phyloP scores from a whole-genome alignment of 768 basidiomycete genomes.

The Flagelloscypha sp. region DNA sequence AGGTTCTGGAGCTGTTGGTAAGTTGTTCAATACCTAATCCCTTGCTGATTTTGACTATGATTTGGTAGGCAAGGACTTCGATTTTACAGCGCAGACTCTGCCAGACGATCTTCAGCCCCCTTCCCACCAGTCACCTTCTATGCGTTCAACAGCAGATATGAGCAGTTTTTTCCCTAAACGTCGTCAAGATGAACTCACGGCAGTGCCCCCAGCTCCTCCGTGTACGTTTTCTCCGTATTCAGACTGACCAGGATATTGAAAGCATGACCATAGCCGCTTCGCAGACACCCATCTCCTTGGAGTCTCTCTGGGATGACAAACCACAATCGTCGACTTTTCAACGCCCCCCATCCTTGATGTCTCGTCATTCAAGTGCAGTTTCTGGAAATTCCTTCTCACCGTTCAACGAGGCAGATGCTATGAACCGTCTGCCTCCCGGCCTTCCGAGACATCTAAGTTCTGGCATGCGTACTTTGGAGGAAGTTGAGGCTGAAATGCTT shows the following conservation, averaged over 20 bases:
- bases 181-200: not conserved
- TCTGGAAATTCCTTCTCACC: slow-evolving; percentile 16
- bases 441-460: slow-evolving; percentile 28
- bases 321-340: slow-evolving; percentile 67
- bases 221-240: too few species aligned
- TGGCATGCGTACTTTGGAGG: slow-evolving; percentile 60
- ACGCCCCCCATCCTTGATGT: slow-evolving; percentile 37
- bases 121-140: not conserved
- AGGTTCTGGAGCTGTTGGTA: slow-evolving; percentile 58
- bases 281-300: slow-evolving; percentile 41
- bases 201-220: slow-evolving; percentile 9
- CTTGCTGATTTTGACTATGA: slow-evolving; percentile 4
- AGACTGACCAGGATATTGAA: too few species aligned
- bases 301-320: slow-evolving; percentile 78
- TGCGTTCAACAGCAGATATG: slow-evolving; percentile 6
- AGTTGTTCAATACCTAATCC: slow-evolving; percentile 21
- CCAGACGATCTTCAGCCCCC: slow-evolving; percentile 19
- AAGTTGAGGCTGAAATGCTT: slow-evolving; percentile 83
- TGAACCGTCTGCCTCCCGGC: slow-evolving; percentile 26
- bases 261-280: too few species aligned
- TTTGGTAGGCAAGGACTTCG: slow-evolving; percentile 77
- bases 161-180: too few species aligned
- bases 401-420: too few species aligned
- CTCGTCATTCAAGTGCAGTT: slow-evolving; percentile 17
- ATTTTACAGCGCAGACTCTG: slow-evolving; percentile 54